Base-by-base conservation (phyloP, 805 yeast genomes). In the Candida loeiensis region DNA sequence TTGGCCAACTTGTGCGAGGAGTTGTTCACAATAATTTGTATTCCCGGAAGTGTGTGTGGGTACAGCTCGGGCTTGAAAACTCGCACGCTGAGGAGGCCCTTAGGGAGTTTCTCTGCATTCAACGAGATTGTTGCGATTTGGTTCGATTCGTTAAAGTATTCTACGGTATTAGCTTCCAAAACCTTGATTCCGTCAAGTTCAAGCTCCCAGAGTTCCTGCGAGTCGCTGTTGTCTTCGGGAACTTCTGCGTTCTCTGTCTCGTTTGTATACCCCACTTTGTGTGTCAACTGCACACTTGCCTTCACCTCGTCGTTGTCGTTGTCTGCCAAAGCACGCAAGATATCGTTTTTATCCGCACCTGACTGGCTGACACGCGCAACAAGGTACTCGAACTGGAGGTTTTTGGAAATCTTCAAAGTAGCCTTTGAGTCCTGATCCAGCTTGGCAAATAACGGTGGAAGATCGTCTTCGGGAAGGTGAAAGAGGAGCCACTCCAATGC, bases 381-480 rank as follows among this genome's bases (percentile, higher is more conserved):
- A 30, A 76, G 64, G 45, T 79, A 72, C 55, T 85, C 87, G n/a
- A 59, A 54, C 39, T 73, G 69, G 27, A 80, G 53, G 47, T 78
- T 74, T 8, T 70, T 71, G 3, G 82, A 64, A n/a, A 76, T 64
- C 45, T 75, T 84, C 30, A 84, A 66, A 39, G 74, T 71, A 17
- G 80, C 73, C 35, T 74, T 76, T 0, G 82, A 67, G 49, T 81
- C 88, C 33, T 71, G 72, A 16, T 73, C 71, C 29, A 76, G 63
- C 45, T 80, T 79, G 13, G 73, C 70, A 51, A 85, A 85, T 34
- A 70, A 65, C 0, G 63, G 49, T 0, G 99, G 99, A 22, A 91
- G 65, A 53, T 91, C 99, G 55, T 90, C 98, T 47, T 93, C 97
- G 0, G 98, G 98, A 3, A 91, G 77, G 53, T 91, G 93, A 48